Evolutionary conservation across 345 rosid species (phyloP).

Genomic region (Eucalyptus sp.): DNA sequence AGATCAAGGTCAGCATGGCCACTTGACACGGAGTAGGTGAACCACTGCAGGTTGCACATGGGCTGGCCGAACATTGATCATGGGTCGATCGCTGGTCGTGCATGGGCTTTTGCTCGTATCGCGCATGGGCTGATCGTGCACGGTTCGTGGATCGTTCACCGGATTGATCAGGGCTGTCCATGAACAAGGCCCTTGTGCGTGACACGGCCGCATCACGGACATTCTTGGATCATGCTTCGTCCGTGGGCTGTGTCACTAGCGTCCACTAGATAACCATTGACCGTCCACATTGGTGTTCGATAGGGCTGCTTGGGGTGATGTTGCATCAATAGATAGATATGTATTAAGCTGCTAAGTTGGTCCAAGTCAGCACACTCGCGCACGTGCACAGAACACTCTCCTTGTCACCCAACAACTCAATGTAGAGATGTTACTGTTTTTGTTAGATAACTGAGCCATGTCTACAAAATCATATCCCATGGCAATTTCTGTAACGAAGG

Average conservation of each 20-base stretch:
- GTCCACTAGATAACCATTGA: background rate
- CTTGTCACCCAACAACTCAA: background rate
- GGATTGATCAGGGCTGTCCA: too few species aligned
- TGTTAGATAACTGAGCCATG: background rate
- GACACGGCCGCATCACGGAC: too few species aligned
- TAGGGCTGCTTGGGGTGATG: background rate
- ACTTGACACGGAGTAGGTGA: accelerated
- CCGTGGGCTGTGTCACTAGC: background rate
- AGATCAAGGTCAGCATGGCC: accelerated
- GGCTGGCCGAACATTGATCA: too few species aligned
- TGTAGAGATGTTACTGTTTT: background rate
- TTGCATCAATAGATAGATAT: background rate
- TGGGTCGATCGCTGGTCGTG: accelerated
- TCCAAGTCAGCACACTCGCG: background rate
- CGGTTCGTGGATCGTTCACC: accelerated
- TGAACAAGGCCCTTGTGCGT: too few species aligned
- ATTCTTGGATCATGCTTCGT: too few species aligned
- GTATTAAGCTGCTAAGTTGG: background rate
- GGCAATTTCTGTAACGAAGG: background rate
- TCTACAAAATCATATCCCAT: background rate
- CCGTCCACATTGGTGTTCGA: background rate
- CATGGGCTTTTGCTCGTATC: too few species aligned
- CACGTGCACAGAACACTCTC: background rate
- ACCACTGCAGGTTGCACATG: too few species aligned
- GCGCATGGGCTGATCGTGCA: accelerated